Evolutionary conservation across 129 eudicot genomes (phyloP).

Genomic region (Erigeron canadensis): DNA sequence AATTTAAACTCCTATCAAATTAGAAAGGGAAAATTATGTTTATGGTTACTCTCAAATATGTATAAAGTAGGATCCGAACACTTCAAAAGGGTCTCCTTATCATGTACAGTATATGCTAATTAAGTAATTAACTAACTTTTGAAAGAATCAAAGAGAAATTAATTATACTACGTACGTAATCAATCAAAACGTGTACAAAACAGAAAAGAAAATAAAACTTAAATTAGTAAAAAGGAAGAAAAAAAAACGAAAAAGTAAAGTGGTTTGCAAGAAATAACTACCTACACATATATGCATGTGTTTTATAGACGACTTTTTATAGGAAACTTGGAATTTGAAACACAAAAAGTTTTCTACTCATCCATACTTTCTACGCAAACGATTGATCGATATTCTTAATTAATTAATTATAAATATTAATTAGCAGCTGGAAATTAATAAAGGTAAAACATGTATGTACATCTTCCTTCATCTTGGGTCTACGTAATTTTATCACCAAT

Average conservation of each 20-base stretch:
- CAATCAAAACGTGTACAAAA: background rate
- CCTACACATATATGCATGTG: background rate
- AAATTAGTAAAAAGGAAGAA: background rate
- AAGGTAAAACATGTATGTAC: no score
- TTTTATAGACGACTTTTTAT: conserved; percentile 21
- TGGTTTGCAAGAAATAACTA: conserved; percentile 18
- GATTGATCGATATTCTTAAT: conserved; percentile 4
- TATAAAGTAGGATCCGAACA: no score
- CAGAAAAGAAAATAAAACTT: background rate
- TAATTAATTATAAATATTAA: no score
- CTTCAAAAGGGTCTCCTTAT: no score
- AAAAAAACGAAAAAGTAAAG: background rate
- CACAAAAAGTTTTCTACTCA: conserved; percentile 14
- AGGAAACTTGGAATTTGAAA: conserved; percentile 3
- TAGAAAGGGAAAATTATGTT: no score
- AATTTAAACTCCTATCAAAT: no score
- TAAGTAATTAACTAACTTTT: conserved; percentile 2
- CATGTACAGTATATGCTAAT: no score
- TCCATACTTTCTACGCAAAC: conserved; percentile 24
- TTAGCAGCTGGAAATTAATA: no score
- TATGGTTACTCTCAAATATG: no score
- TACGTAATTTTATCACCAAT: no score
- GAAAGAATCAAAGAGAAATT: no score
- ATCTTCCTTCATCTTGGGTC: no score
- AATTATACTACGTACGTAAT: background rate